phyloP scores from a whole-genome alignment of 305 asterid genomes.

The Fraxinus paxiana region DNA sequence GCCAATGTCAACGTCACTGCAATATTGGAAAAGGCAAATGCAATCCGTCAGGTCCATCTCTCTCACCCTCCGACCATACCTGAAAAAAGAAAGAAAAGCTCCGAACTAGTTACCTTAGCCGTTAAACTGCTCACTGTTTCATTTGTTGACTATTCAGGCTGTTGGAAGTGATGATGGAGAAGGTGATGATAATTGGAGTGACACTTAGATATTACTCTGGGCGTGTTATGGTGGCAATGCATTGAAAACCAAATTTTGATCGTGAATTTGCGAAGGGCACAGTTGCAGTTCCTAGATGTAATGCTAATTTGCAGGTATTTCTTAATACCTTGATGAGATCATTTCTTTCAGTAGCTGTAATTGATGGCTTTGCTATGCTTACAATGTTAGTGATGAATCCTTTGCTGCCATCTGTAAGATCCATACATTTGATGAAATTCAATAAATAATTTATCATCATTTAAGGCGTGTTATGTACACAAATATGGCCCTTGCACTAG shows the following conservation, averaged over 20 bases:
- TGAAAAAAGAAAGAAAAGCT: background rate
- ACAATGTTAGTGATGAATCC: background rate
- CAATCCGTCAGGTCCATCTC: slow-evolving; percentile 76
- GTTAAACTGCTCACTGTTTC: slow-evolving; percentile 15
- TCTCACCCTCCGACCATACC: slow-evolving; percentile 5
- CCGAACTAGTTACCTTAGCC: background rate
- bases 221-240: background rate
- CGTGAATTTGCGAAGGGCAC: background rate
- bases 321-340: background rate
- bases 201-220: slow-evolving; percentile 36
- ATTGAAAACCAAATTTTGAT: background rate
- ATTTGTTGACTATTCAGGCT: slow-evolving; percentile 45
- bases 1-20: slow-evolving; percentile 65
- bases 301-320: background rate
- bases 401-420: background rate
- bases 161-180: slow-evolving; percentile 65
- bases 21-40: slow-evolving; percentile 76
- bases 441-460: background rate
- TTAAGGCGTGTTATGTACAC: background rate
- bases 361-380: background rate
- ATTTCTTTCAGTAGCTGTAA: background rate
- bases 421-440: background rate
- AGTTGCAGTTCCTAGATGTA: background rate
- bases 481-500: background rate
- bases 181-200: slow-evolving; percentile 63